These are phyloP conservation scores for Dictyostelium citrinum DNA, from an alignment of 78 protist species.

Conservation along the genomic window DNA sequence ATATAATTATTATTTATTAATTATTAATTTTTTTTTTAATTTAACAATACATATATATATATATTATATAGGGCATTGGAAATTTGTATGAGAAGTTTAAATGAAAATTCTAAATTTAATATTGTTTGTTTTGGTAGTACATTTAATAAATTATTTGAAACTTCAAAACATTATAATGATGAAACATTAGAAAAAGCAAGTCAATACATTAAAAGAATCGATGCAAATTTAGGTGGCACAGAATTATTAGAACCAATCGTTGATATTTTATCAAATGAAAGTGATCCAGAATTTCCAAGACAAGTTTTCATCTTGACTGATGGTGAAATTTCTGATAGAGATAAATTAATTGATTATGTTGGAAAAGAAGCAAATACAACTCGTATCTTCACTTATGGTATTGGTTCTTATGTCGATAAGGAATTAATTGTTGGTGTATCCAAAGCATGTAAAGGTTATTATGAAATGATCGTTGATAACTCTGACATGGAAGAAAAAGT, in stretches of 20 bases:
- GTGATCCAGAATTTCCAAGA: conserved; percentile 49
- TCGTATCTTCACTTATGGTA: conserved; percentile 74
- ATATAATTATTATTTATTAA: neutral
- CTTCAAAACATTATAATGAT: conserved; percentile 19
- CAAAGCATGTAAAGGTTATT: conserved; percentile 67
- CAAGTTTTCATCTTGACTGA: conserved; percentile 80
- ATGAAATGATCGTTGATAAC: conserved; percentile 33
- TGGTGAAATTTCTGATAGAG: conserved; percentile 62
- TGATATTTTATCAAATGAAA: conserved; percentile 1
- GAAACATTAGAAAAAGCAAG: conserved; percentile 29
- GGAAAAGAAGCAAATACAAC: conserved; percentile 49
- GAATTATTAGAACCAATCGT: conserved; percentile 36
- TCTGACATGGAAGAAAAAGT: conserved; percentile 49
- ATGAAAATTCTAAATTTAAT: conserved; percentile 65
- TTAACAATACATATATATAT: too few species aligned
- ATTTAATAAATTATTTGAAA: neutral
- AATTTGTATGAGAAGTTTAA: conserved; percentile 43
- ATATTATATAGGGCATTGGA: neutral
- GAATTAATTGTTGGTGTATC: conserved; percentile 51
- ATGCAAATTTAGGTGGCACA: conserved; percentile 77
- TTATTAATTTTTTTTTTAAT: too few species aligned
- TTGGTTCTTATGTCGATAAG: conserved; percentile 66
- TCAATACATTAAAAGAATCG: neutral
- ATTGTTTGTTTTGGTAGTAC: conserved; percentile 48
- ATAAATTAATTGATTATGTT: conserved; percentile 46